Percentiles rank a stretch among this genome's conserved stretches.
Conservation (phyloP, 2,329 filamentous ascomycete genomes). For the Dactylellina haptotyla region DNA sequence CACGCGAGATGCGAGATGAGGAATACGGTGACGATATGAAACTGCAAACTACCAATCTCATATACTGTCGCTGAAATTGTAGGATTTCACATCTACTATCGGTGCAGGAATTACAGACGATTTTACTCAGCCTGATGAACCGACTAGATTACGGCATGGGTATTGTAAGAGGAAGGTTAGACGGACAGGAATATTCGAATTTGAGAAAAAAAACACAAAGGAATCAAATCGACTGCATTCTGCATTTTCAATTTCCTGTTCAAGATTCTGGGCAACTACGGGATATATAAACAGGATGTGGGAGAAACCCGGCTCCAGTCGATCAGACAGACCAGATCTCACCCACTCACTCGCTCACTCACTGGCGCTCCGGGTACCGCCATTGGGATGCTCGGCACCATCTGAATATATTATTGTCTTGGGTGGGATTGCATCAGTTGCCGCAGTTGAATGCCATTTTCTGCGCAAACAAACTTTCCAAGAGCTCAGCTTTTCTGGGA, state of each 20-base stretch:
- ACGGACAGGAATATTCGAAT: background rate
- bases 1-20: too few relatives aligned
- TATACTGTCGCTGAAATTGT: too few relatives aligned
- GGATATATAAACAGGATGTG: constrained; percentile 31
- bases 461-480: constrained; percentile 15
- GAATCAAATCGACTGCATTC: background rate
- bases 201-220: constrained; percentile 1
- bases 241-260: too few relatives aligned
- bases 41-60: too few relatives aligned
- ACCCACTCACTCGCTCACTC: constrained; percentile 7
- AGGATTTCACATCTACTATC: background rate
- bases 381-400: background rate
- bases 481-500: constrained; percentile 40
- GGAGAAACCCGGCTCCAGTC: background rate
- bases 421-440: constrained; percentile 6
- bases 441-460: background rate
- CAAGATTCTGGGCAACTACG: constrained; percentile 16
- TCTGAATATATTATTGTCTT: background rate
- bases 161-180: constrained; percentile 33
- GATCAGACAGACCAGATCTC: constrained; percentile 40
- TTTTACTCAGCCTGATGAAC: background rate
- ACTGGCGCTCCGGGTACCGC: background rate
- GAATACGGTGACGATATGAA: too few relatives aligned
- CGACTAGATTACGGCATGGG: constrained; percentile 29
- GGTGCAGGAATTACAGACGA: background rate